Evolutionary conservation across 352 stramenopile species (phyloP), one percentile per base, ranked within the genome.

Genomic region (Globisporangium spinosum): DNA sequence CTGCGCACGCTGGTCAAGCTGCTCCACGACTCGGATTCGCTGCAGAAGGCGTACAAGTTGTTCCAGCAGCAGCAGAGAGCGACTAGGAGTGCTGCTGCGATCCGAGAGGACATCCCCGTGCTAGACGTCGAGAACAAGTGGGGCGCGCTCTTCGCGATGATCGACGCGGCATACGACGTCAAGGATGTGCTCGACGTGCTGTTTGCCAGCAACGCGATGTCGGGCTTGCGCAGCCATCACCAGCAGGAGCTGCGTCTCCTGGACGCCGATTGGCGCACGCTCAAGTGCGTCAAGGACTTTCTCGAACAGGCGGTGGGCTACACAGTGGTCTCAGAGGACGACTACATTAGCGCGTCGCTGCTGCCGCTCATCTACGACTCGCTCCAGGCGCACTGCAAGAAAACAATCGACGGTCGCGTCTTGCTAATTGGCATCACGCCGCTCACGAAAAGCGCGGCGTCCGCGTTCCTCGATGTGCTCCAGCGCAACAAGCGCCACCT

Each of bases 351-450:
- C 27, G 51, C 55, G 35, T 68, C 63, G 8, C 20, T 68, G 53
- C 63, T 63, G 15, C 63, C 63, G 25, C 53, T 68, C 35, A 68
- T 68, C 38, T 68, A 57, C 34, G 63, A 68, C n/a, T 68, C 63
- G 17, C 35, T 68, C 51, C 35, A 56, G n/a, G 55, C 54, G n/a
- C 63, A 68, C 40, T 68, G 63, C 25, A 56, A 66, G 61, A 66
- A 43, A 17, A 58, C 35, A 29, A 23, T 66, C 45, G 61, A 66
- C 4, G 61, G 51, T 13, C 57, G 34, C 7, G 6, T n/a, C n/a
- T 27, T 35, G 20, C 17, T 25, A 8, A 22, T 60, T 17, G 25
- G 32, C 5, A 34, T 34, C 20, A 43, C 57, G 17, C 57, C 57
- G 17, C 57, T 62, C 22, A 35, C 32, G 17, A 62, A 62, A 17